Percentiles rank a stretch among this genome's conserved stretches.
phyloP scores from a whole-genome alignment of 352 stramenopile species.

The Elongisporangium undulatum region DNA sequence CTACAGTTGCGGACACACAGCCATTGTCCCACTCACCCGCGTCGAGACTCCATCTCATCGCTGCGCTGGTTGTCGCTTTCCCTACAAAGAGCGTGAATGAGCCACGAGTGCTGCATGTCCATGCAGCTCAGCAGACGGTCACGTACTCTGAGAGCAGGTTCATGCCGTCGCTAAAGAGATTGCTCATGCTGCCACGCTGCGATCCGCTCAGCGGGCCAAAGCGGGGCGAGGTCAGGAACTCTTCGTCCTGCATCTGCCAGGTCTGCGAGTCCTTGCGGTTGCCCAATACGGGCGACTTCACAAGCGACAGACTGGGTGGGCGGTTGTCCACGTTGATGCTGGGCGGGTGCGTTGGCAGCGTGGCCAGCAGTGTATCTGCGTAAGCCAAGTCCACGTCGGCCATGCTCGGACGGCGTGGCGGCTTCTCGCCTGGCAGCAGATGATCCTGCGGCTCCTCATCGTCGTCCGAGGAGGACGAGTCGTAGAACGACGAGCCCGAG shows the following conservation, averaged over 20 bases:
- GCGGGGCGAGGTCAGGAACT: slow-evolving; percentile 54
- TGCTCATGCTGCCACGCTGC: slow-evolving; percentile 9
- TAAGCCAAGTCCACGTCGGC: slow-evolving; percentile 33
- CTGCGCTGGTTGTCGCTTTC: slow-evolving; percentile 12
- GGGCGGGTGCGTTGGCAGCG: slow-evolving; percentile 31
- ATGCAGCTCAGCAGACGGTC: not conserved
- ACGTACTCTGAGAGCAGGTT: slow-evolving; percentile 6
- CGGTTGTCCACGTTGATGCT: slow-evolving; percentile 44
- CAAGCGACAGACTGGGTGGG: slow-evolving; percentile 22
- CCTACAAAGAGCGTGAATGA: not conserved
- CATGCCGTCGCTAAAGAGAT: not conserved
- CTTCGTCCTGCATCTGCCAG: slow-evolving; percentile 67
- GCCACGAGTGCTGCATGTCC: not conserved
- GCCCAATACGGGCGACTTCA: slow-evolving; percentile 55
- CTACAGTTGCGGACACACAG: not conserved
- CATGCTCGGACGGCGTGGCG: slow-evolving; percentile 9
- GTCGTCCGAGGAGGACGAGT: slow-evolving; percentile 42
- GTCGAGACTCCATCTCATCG: slow-evolving; percentile 6
- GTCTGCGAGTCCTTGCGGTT: slow-evolving; percentile 60
- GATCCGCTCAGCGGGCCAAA: slow-evolving; percentile 21
- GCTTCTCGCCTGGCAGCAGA: slow-evolving; percentile 1
- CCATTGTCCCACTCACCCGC: slow-evolving; percentile 4
- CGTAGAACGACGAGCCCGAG: slow-evolving; percentile 47
- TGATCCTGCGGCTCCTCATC: slow-evolving; percentile 27
- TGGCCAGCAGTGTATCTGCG: slow-evolving; percentile 40